Evolutionary conservation across 2,329 filamentous ascomycete genomes (phyloP), one percentile per base, ranked within the genome.

Genomic region (Thielaviopsis ethacetica): DNA sequence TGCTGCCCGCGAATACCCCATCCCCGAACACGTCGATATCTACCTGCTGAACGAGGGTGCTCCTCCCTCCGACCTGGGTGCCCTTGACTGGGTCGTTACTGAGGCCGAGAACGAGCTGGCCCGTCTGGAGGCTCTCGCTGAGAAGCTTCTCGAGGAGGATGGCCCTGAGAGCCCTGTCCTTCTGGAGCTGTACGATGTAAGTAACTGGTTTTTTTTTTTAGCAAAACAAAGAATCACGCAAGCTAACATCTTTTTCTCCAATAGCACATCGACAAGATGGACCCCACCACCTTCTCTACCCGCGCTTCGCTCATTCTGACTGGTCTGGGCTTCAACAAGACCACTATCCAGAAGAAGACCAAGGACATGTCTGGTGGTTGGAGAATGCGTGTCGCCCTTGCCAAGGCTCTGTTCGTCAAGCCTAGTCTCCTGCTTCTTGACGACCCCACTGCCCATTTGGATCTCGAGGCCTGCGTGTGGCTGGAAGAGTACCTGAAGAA

Each of bases 331-430:
- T 98, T 98, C 83, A 95, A 98, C 84, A 97, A 97, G 80, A 76
- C 75, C 66, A 98, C 94, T 59, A 97, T 98, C 70, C 78, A 94
- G 74, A 98, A 98, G 83, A 96, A 94, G 84, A 98, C 94, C 67
- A 98, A 97, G 82, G 94, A 98, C 73, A 98, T 98, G 94, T 98
- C 93, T 65, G 93, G 93, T 88, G 93, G 93, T 67, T 98, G 93
- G 93, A 85, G 91, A 79, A 98, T 98, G 93, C 89, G 94, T 81
- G 93, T 98, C 61, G 93, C 93, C 60, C 84, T 98, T 62, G 93
- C 81, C 71, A 96, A 97, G 80, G 93, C 93, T 60, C 85, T 98
- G 57, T 98, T 98, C 78, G 91, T 98, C 75, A 95, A 94, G 81
- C 93, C 94, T 41, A 93, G 90, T 19, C 80, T 98, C 60, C 83